Percentiles rank a stretch among this genome's conserved stretches.
Conservation (phyloP, 2,329 filamentous ascomycete genomes). For the Fusarium goolgardi region DNA sequence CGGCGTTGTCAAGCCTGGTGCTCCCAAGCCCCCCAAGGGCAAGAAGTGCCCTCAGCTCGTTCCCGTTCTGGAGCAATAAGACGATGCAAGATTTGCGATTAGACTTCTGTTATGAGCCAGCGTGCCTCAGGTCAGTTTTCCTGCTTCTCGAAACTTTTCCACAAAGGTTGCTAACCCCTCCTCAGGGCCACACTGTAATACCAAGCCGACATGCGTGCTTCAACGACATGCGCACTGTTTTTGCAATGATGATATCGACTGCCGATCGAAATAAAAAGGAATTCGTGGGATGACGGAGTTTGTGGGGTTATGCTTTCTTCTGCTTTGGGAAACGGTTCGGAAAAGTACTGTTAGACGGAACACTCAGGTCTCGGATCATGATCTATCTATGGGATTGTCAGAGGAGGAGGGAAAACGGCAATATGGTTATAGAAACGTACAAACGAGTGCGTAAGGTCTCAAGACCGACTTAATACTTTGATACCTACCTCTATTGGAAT, state of each 20-base stretch:
- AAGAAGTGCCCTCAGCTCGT: conserved; percentile 33
- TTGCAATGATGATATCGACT: conserved; percentile 43
- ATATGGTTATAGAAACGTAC: conserved; percentile 45
- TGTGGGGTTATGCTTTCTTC: conserved; percentile 42
- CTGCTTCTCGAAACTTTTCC: background rate
- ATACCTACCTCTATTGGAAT: conserved; percentile 26
- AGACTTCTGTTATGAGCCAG: conserved; percentile 33
- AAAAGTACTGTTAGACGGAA: conserved; percentile 45
- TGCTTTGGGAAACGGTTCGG: conserved; percentile 41
- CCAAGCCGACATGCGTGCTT: conserved; percentile 22
- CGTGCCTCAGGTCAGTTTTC: conserved; percentile 33
- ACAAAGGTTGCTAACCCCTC: conserved; percentile 23
- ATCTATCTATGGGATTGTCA: conserved; percentile 37
- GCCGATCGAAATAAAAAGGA: conserved; percentile 42
- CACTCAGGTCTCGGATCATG: conserved; percentile 38
- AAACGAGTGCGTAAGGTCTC: conserved; percentile 40
- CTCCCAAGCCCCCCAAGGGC: conserved; percentile 52
- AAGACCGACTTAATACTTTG: conserved; percentile 38
- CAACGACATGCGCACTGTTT: conserved; percentile 39
- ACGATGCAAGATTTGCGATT: conserved; percentile 15
- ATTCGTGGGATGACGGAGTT: conserved; percentile 38
- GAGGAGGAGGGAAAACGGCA: conserved; percentile 38
- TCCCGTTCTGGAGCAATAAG: conserved; percentile 30
- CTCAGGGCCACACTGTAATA: conserved; percentile 37
- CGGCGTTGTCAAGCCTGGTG: conserved; percentile 52